Conservation (phyloP, 306 rosid genomes). For the Medicago lupulina region DNA sequence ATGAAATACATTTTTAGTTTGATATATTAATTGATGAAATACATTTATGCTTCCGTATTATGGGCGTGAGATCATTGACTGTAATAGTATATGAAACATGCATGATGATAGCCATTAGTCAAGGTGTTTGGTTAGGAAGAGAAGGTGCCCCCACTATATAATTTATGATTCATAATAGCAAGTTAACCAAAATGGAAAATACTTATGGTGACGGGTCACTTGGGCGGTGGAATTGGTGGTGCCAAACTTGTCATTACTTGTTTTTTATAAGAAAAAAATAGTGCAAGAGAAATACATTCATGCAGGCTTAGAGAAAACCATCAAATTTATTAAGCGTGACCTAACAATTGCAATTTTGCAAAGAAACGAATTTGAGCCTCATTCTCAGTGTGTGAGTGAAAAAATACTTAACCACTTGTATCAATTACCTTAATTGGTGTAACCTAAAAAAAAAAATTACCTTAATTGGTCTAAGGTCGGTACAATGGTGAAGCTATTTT, state of each 20-base stretch:
- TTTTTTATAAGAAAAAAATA: neutral
- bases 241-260: constrained; percentile 33
- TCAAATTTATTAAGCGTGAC: no score
- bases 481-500: no score
- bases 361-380: no score
- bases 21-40: no score
- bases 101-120: constrained; percentile 22
- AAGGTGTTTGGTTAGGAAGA: constrained; percentile 31
- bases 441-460: no score
- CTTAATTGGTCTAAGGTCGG: no score
- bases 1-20: neutral
- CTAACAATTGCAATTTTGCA: no score
- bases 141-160: constrained; percentile 23
- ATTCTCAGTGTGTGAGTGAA: no score
- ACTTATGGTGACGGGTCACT: constrained; percentile 42
- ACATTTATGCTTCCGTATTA: neutral
- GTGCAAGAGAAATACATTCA: no score
- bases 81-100: neutral
- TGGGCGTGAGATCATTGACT: neutral
- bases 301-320: no score
- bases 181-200: constrained; percentile 25
- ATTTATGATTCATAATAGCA: constrained; percentile 11
- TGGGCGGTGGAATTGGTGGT: constrained; percentile 33
- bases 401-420: no score
- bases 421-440: no score